Evolutionary conservation across 169 alveolate genomes (phyloP).

Genomic region (Plasmodium coatneyi): DNA sequence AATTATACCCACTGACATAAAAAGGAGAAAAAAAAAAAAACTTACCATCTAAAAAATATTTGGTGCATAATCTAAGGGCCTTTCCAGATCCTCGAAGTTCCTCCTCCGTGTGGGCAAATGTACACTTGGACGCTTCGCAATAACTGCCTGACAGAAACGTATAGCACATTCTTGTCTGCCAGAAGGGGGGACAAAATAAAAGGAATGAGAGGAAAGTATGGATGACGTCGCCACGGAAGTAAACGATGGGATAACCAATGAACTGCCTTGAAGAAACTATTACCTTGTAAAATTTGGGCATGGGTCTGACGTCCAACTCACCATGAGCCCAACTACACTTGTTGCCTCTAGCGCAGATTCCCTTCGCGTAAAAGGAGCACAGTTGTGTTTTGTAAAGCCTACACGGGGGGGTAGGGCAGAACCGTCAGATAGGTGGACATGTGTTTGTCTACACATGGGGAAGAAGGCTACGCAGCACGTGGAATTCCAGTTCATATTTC

Average conservation of each 20-base stretch:
- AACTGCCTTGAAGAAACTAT: not conserved
- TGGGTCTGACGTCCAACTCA: slow-evolving; percentile 50
- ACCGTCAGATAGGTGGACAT: not conserved
- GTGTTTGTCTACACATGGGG: not conserved
- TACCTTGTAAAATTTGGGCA: slow-evolving; percentile 66
- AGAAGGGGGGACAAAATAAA: not conserved
- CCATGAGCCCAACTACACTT: slow-evolving; percentile 74
- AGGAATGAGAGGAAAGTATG: not conserved
- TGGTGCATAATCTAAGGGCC: slow-evolving; percentile 51
- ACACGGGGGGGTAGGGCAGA: not conserved
- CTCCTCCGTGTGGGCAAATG: slow-evolving; percentile 65
- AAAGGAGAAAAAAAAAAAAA: not conserved
- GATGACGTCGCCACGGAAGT: not conserved
- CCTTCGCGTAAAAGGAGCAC: slow-evolving; percentile 62
- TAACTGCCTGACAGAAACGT: slow-evolving; percentile 59
- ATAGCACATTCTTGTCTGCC: slow-evolving; percentile 65
- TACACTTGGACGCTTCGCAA: slow-evolving; percentile 65
- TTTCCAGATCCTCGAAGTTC: slow-evolving; percentile 66
- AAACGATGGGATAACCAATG: not conserved
- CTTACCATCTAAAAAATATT: slow-evolving; percentile 55
- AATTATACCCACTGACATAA: not conserved
- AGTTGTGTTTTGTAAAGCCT: slow-evolving; percentile 68
- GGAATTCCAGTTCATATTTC: not conserved
- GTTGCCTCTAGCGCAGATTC: slow-evolving; percentile 56
- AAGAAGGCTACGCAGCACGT: not conserved